Evolutionary conservation across 441 rosid genomes (phyloP).

Genomic region (Adansonia gregorii): DNA sequence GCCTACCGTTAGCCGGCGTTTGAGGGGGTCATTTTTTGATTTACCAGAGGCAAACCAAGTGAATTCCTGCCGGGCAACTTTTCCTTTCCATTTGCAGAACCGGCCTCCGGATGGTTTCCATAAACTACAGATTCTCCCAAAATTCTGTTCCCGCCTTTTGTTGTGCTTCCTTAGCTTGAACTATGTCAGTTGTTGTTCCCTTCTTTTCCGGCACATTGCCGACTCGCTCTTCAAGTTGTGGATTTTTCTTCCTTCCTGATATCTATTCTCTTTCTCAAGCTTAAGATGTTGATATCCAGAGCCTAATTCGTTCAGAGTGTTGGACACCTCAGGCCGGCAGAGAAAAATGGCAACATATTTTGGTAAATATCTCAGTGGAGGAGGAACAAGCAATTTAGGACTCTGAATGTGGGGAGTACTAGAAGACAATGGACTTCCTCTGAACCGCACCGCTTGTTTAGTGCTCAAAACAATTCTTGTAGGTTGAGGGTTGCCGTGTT

Average conservation of each 20-base stretch:
- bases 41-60: conserved; percentile 2
- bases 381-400: conserved; percentile 25
- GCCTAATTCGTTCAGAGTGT: background rate
- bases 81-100: background rate
- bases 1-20: background rate
- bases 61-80: background rate
- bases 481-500: background rate
- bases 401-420: conserved; percentile 11
- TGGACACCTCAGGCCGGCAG: background rate
- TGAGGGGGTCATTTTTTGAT: background rate
- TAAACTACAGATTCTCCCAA: background rate
- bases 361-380: conserved; percentile 31
- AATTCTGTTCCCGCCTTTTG: background rate
- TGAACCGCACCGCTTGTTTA: background rate
- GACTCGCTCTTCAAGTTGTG: background rate
- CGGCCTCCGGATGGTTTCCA: background rate
- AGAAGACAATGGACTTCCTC: background rate
- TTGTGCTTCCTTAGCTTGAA: conserved; percentile 22
- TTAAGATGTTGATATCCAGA: background rate
- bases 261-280: conserved; percentile 22
- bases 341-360: conserved; percentile 12
- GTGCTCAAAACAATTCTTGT: background rate
- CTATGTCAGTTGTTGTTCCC: background rate
- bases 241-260: background rate
- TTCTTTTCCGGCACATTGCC: background rate